A percentile compares a stretch with the other conserved stretches of the same genome.
Evolutionary conservation across 2,329 filamentous ascomycete species (phyloP).

Genomic region (Nothophoma quercina): DNA sequence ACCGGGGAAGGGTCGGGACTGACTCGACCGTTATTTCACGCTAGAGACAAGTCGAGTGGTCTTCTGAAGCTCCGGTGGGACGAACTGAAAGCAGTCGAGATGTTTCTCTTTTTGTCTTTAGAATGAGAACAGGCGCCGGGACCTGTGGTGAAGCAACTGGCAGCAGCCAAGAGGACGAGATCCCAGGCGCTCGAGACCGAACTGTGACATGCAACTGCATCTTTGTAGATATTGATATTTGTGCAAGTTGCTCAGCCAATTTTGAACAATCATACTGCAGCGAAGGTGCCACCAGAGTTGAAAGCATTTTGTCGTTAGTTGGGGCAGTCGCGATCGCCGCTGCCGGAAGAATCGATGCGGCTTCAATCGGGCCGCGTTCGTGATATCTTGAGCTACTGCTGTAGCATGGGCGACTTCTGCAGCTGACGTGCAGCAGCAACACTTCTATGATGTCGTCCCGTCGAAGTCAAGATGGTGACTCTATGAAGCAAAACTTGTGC

Average conservation of each 20-base stretch:
- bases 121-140: neutral
- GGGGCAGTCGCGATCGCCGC: neutral
- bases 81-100: no score
- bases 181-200: neutral
- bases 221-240: neutral
- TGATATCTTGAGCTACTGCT: constrained; percentile 2
- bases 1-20: constrained; percentile 13
- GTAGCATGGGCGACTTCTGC: constrained; percentile 11
- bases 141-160: constrained; percentile 7
- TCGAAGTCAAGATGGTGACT: neutral
- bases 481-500: neutral
- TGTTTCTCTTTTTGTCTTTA: neutral
- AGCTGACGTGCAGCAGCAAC: constrained; percentile 15
- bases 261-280: neutral
- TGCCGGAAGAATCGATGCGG: neutral
- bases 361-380: constrained; percentile 8
- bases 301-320: neutral
- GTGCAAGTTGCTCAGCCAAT: neutral
- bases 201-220: neutral
- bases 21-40: neutral
- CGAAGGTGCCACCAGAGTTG: neutral
- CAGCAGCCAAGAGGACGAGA: neutral
- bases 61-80: no score
- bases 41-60: no score
- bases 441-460: constrained; percentile 3